These are phyloP conservation scores for Fragilariopsis cylindrus DNA, from an alignment of 108 stramenopile genomes.

Conservation along the genomic window DNA sequence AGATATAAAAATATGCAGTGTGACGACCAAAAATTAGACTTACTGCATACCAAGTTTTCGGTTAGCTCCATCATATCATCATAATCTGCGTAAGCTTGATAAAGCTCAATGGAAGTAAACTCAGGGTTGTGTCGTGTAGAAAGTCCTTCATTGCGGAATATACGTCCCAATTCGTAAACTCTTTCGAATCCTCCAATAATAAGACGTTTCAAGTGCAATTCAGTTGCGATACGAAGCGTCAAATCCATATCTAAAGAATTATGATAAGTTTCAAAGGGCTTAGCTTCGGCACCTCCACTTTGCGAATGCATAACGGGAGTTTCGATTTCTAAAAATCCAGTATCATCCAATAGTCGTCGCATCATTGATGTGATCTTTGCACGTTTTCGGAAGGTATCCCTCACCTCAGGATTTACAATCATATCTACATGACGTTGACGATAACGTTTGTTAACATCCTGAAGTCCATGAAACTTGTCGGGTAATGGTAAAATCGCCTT, in stretches of 20 bases:
- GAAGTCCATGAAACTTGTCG: conserved; percentile 94
- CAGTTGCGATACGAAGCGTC: conserved; percentile 98
- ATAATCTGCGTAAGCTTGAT: conserved; percentile 98
- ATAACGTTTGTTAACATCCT: conserved; percentile 94
- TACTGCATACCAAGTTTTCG: conserved; percentile 84
- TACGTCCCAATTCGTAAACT: conserved; percentile 98
- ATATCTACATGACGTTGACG: conserved; percentile 94
- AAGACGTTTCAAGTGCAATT: conserved; percentile 95
- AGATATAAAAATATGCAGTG: background rate
- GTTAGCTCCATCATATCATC: conserved; percentile 97
- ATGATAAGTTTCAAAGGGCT: conserved; percentile 98
- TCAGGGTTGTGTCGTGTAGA: conserved; percentile 98
- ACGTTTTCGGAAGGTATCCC: conserved; percentile 90
- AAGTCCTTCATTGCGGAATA: conserved; percentile 99
- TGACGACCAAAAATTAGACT: conserved; percentile 14
- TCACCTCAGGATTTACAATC: conserved; percentile 92
- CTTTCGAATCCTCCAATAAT: conserved; percentile 96
- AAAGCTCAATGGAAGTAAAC: conserved; percentile 98
- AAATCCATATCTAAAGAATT: conserved; percentile 92
- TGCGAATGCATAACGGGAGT: conserved; percentile 94
- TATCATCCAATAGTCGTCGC: conserved; percentile 85
- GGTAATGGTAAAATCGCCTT: conserved; percentile 93
- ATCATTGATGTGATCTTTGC: conserved; percentile 88
- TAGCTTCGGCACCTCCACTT: conserved; percentile 97
- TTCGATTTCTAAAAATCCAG: conserved; percentile 98